Conservation (phyloP, 805 yeast genomes). For the Suhomyces prunicola region DNA sequence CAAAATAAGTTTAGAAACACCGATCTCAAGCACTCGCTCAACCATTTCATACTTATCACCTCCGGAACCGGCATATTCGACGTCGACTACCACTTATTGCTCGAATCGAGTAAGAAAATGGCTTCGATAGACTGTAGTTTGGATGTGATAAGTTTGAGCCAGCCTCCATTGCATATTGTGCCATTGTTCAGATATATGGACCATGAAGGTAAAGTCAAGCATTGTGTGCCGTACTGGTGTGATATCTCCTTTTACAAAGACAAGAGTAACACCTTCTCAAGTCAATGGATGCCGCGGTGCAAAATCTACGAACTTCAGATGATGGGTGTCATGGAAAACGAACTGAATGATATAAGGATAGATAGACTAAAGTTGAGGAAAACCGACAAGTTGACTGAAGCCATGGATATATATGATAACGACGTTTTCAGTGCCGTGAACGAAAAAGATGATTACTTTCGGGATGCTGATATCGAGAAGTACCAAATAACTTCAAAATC, state of each 20-base stretch:
- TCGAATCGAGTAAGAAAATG: constrained; percentile 72
- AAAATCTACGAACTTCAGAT: constrained; percentile 93
- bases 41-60: constrained; percentile 81
- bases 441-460: constrained; percentile 7
- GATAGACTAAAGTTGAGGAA: constrained; percentile 47
- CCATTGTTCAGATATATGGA: constrained; percentile 73
- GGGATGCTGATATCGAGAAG: constrained; percentile 6
- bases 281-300: constrained; percentile 90
- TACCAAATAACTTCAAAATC: constrained; percentile 9
- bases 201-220: constrained; percentile 47
- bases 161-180: constrained; percentile 88
- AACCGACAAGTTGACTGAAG: constrained; percentile 43
- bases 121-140: constrained; percentile 79
- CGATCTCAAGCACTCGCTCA: constrained; percentile 84
- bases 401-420: constrained; percentile 68
- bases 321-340: constrained; percentile 98
- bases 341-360: constrained; percentile 65
- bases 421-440: constrained; percentile 44
- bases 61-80: constrained; percentile 95
- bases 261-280: constrained; percentile 29
- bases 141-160: constrained; percentile 83
- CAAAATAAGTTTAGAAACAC: constrained; percentile 78
- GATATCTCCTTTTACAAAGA: constrained; percentile 90
- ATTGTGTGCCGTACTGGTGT: constrained; percentile 92
- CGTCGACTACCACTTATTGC: constrained; percentile 75